Evolutionary conservation across 257 asterid species (phyloP).

Genomic region (Solanum dulcamara): DNA sequence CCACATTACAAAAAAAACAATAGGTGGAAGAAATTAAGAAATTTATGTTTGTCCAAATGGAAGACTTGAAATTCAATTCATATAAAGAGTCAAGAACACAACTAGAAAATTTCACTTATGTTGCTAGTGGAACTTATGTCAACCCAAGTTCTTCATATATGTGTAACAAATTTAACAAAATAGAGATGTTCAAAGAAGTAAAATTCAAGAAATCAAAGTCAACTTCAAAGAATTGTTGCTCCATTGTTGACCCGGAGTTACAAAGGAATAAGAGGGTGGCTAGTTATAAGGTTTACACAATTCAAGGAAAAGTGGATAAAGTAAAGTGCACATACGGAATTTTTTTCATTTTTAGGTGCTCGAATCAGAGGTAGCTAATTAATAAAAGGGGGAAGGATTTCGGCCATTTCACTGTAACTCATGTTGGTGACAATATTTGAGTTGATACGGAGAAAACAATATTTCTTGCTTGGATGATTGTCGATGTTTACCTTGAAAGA

Average conservation of each 20-base stretch:
- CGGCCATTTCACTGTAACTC: neutral
- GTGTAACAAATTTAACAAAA: constrained; percentile 11
- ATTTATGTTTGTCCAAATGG: constrained; percentile 13
- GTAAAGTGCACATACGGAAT: constrained; percentile 38
- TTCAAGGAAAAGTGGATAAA: constrained; percentile 63
- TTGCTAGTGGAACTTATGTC: constrained; percentile 6
- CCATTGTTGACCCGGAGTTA: constrained; percentile 59
- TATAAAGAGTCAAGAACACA: constrained; percentile 20
- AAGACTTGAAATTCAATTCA: constrained; percentile 42
- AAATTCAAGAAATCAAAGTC: constrained; percentile 71
- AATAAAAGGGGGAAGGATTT: neutral
- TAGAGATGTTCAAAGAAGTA: constrained; percentile 39
- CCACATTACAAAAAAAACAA: neutral
- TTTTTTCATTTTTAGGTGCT: neutral
- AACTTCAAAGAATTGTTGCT: constrained; percentile 42
- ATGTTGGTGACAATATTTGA: neutral
- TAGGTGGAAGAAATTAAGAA: neutral
- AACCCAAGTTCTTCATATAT: constrained; percentile 33
- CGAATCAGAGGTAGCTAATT: neutral
- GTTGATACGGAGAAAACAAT: neutral
- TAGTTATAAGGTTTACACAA: constrained; percentile 60
- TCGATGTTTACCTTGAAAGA: neutral
- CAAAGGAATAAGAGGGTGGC: constrained; percentile 85
- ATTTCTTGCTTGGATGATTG: neutral
- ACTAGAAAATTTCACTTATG: constrained; percentile 13